Percentiles rank a stretch among this genome's conserved stretches.
Conservation (phyloP, 257 asterid species). For the Ilex aquifolium region DNA sequence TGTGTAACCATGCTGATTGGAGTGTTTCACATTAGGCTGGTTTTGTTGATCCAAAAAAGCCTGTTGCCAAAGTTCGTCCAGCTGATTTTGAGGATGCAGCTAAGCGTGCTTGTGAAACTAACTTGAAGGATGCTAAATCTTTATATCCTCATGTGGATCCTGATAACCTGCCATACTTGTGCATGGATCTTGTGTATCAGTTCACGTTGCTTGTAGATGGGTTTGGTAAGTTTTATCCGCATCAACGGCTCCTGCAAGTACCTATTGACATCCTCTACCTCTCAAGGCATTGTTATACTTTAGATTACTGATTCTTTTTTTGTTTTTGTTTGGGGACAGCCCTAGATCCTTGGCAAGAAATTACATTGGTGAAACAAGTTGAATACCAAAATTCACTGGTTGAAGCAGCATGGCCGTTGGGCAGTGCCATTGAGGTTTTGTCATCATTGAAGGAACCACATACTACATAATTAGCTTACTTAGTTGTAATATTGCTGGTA, state of each 20-base stretch:
- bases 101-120: conserved; percentile 70
- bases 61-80: conserved; percentile 80
- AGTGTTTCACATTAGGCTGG: conserved; percentile 55
- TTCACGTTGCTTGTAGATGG: conserved; percentile 84
- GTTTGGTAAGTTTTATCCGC: conserved; percentile 58
- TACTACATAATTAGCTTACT: too few species aligned
- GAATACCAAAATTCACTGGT: conserved; percentile 34
- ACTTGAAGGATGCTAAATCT: conserved; percentile 54
- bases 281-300: not conserved
- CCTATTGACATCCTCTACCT: not conserved
- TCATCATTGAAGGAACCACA: conserved; percentile 12
- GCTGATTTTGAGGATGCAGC: conserved; percentile 83
- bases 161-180: conserved; percentile 77
- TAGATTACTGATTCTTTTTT: not conserved
- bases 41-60: conserved; percentile 54
- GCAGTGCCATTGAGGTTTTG: conserved; percentile 44
- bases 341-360: conserved; percentile 34
- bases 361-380: conserved; percentile 41
- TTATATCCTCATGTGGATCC: conserved; percentile 49
- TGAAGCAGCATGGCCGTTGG: conserved; percentile 49
- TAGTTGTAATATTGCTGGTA: too few species aligned
- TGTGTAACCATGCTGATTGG: not conserved
- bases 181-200: conserved; percentile 96
- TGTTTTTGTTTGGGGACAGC: conserved; percentile 16
- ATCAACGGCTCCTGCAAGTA: not conserved